A percentile compares a stretch with the other conserved stretches of the same genome.
Conservation (phyloP, 345 rosid genomes). For the Kernera saxatilis region DNA sequence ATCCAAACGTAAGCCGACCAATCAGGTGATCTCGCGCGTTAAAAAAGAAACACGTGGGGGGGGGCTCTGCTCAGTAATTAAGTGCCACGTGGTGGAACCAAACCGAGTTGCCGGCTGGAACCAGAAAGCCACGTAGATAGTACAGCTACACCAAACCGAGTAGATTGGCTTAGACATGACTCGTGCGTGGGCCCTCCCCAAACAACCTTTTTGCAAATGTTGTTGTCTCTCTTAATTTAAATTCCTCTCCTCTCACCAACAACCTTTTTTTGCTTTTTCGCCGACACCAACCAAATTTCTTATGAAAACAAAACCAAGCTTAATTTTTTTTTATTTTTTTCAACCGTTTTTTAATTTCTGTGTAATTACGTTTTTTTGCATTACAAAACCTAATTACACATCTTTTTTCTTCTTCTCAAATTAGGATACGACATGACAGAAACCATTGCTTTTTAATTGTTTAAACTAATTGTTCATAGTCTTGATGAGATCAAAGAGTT, state of each 20-base stretch:
- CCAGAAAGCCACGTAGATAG: constrained; percentile 1
- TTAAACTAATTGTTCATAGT: neutral
- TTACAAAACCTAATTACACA: neutral
- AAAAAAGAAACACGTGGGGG: constrained; percentile 2
- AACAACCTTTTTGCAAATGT: neutral
- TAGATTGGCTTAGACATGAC: too few relatives aligned
- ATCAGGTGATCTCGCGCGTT: constrained; percentile 1
- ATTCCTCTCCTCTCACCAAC: neutral
- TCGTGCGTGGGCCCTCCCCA: constrained; percentile 7
- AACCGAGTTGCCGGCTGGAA: constrained; percentile 26
- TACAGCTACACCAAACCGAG: constrained; percentile 15
- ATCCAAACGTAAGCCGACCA: neutral
- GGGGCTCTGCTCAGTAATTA: neutral
- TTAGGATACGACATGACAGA: neutral
- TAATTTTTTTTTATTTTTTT: neutral
- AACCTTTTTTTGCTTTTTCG: neutral
- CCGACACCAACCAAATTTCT: neutral
- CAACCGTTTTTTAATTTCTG: neutral
- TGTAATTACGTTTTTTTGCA: neutral
- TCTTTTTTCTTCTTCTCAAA: neutral
- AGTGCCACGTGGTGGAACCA: constrained; percentile 15
- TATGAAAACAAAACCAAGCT: neutral
- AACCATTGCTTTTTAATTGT: neutral
- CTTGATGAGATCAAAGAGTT: neutral
- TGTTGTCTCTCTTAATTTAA: neutral